Base-by-base conservation (phyloP, 163 green algal genomes). In the Trebouxiophyceae sp. region DNA sequence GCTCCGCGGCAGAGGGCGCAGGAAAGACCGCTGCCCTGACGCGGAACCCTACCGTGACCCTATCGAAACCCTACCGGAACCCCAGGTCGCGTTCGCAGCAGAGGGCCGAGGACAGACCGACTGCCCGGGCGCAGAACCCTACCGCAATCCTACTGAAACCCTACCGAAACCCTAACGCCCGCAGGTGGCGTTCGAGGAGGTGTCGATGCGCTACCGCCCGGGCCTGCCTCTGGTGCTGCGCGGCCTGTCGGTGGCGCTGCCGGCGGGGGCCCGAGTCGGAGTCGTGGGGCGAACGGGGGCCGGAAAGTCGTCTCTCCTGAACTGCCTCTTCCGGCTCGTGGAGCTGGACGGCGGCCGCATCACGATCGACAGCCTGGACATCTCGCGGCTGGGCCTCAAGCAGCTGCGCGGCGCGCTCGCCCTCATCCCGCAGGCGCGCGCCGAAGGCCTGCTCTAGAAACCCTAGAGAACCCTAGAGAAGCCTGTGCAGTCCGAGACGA, bases 291-390 rank as follows among this genome's bases (percentile, higher is more conserved):
- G 68, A 23, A 75, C 68, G 34, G 68, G 68, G 20, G 54, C 62
- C 24, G 62, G 93, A 57, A 99, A 99, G 79, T 86, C 68, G 57
- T 95, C 89, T 2, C 78, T 99, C 12, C 94, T 98, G 63, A 84
- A 92, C 60, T 77, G 85, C 32, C 79, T 99, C 32, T 97, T 95
- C 79, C 77, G 93, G 6, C 74, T 99, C 29, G 83, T 95, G 45
- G 93, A 99, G 75, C 88, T 89, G 24, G 78, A 70, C 45, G 19
- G 56, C 39, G 86, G 80, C 16, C 2, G 27, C 23, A 87, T 93
- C 50, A 39, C 65, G 30, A 79, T 93, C 33, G 86, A 93, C 64
- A 76, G 73, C 60, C 33, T 86, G 31, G 76, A 91, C 63, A 74
- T 88, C 45, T 34, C 75, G 45, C 70, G 58, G 20, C 70, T 92